phyloP scores from a whole-genome alignment of 129 eudicot genomes.

The Artemisia annua region DNA sequence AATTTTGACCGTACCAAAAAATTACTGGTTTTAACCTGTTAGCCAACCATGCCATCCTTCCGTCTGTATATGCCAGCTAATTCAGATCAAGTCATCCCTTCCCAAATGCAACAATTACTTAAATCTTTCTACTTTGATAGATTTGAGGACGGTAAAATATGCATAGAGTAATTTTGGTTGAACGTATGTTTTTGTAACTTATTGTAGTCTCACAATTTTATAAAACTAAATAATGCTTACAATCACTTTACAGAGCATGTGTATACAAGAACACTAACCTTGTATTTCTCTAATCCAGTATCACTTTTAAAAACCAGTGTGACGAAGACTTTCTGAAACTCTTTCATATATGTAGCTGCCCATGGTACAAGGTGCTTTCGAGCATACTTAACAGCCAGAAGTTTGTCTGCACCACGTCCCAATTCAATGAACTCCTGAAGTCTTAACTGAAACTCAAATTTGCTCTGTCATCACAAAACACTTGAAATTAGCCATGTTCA shows the following conservation, averaged over 20 bases:
- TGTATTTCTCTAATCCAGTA: constrained; percentile 85
- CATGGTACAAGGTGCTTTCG: constrained; percentile 88
- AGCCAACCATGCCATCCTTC: neutral
- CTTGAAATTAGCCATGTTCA: constrained; percentile 23
- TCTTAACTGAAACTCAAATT: constrained; percentile 93
- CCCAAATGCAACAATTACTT: neutral
- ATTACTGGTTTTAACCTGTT: neutral
- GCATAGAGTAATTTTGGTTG: neutral
- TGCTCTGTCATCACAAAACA: constrained; percentile 65
- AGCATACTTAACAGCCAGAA: constrained; percentile 84
- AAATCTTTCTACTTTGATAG: neutral
- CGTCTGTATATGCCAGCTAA: neutral
- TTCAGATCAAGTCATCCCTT: neutral
- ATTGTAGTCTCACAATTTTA: neutral
- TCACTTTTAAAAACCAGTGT: constrained; percentile 88
- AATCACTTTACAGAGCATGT: constrained; percentile 5
- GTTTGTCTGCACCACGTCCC: constrained; percentile 66
- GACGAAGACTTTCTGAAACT: constrained; percentile 89
- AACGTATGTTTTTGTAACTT: constrained; percentile 12
- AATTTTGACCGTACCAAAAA: neutral
- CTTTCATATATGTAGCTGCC: constrained; percentile 93
- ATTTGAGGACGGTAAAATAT: neutral
- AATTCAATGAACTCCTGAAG: constrained; percentile 96
- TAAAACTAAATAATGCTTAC: constrained; percentile 18
- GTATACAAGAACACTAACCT: constrained; percentile 49